Conservation (phyloP, 352 stramenopile species). For the Phytophthora crassamura region DNA sequence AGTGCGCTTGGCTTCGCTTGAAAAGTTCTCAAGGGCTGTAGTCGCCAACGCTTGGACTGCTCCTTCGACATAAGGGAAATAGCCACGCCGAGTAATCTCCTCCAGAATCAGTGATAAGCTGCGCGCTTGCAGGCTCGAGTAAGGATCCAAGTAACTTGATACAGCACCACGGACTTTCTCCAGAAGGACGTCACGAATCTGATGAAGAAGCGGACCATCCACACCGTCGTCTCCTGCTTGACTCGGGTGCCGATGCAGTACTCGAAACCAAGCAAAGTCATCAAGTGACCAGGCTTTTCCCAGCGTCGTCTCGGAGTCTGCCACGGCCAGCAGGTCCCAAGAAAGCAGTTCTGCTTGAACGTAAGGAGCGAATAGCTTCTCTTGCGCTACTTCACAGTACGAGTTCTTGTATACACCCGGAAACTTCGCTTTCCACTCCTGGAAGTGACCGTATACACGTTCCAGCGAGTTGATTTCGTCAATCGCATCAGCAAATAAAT, state of each 20-base stretch:
- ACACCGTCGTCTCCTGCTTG: constrained; percentile 5
- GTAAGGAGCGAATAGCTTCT: constrained; percentile 70
- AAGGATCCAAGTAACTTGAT: constrained; percentile 62
- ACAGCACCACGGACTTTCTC: constrained; percentile 43
- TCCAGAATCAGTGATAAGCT: constrained; percentile 63
- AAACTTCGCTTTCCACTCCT: constrained; percentile 78
- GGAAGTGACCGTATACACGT: constrained; percentile 65
- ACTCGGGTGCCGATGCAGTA: constrained; percentile 45
- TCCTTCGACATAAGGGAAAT: constrained; percentile 35
- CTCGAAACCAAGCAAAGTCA: constrained; percentile 63
- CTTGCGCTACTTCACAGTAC: constrained; percentile 65
- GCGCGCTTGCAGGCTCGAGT: constrained; percentile 59
- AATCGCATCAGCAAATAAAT: constrained; percentile 71
- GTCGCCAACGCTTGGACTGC: constrained; percentile 36
- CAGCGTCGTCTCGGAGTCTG: constrained; percentile 15
- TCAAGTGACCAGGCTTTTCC: constrained; percentile 36
- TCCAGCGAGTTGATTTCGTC: constrained; percentile 74
- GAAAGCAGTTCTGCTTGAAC: constrained; percentile 66
- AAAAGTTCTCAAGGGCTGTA: constrained; percentile 40
- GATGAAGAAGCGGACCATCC: constrained; percentile 43
- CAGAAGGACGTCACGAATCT: constrained; percentile 67
- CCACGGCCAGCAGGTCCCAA: constrained; percentile 68
- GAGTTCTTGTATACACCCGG: constrained; percentile 70
- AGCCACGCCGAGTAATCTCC: constrained; percentile 44
- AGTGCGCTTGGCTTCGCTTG: constrained; percentile 45